Evolutionary conservation across 208 protist species (phyloP), one percentile per base, ranked within the genome.

Genomic region (Leptomonas seymouri): DNA sequence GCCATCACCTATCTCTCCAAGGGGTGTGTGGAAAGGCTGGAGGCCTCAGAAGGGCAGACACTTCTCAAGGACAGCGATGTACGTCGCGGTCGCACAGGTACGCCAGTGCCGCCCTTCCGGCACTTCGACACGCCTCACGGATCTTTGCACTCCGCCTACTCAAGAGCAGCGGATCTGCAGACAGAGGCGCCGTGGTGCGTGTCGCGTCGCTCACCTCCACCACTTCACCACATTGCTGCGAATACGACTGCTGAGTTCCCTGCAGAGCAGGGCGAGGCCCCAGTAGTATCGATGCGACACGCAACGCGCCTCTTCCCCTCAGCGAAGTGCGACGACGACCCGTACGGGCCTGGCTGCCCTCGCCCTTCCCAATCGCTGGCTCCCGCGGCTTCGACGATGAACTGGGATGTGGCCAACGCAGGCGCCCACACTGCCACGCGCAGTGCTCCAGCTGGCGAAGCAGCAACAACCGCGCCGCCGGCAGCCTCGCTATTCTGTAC

Each of bases 221-320:
- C 34, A 39, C 34, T 9, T 39, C 34, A 9, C 34, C 34, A 39
- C 34, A 39, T 9, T 39, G 3, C 34, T 39, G 9, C 34, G 3
- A 39, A 3, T 39, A 12, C n/a, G 3, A 25, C n/a, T 49, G 7
- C 45, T 49, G 12, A 49, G 45, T 5, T 16, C 7, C 12, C 49
- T 31, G 49, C 49, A 21, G 49, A 11, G 49, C 36, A 53, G 14
- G 63, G 63, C 23, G 63, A 69, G 18, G 63, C 53, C 18, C 63
- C 63, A 7, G 63, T 50, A 14, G 21, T 34, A 4, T 69, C 63
- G 25, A 39, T 69, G 51, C 63, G 63, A 23, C 63, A 69, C 9
- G 50, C 63, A 12, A 45, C 28, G 28, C 16, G 55, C 27, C 27
- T 48, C 44, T 69, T 55, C 18, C 21, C 42, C 16, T 15, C 21